Conservation (phyloP, 495 filamentous ascomycete species). For the Coniosporium apollinis region DNA sequence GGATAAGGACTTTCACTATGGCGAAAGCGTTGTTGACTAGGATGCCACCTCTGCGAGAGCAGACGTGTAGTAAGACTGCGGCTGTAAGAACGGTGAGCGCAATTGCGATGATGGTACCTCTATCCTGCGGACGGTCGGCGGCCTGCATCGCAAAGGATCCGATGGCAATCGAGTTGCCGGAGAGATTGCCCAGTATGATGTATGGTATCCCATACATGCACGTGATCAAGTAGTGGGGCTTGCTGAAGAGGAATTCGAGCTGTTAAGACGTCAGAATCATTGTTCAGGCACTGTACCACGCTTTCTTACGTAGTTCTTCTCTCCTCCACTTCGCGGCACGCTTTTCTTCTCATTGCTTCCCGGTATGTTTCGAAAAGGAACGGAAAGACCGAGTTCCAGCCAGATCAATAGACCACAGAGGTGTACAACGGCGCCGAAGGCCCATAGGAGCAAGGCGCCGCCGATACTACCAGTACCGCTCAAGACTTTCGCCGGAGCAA, state of each 20-base stretch:
- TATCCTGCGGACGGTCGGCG: conserved; percentile 4
- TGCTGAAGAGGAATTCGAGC: conserved; percentile 29
- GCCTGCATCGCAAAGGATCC: conserved; percentile 23
- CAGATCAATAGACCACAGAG: conserved; percentile 24
- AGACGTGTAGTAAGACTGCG: conserved; percentile 30
- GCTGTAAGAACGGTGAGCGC: conserved; percentile 26
- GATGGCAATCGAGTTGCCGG: conserved; percentile 32
- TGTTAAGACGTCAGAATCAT: conserved; percentile 8
- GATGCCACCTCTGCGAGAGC: conserved; percentile 33
- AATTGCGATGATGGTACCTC: conserved; percentile 22
- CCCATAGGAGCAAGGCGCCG: conserved; percentile 25
- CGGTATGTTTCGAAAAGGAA: conserved; percentile 24
- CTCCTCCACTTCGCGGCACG: conserved; percentile 33
- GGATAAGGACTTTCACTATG: conserved; percentile 28
- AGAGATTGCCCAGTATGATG: conserved; percentile 33
- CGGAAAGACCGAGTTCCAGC: conserved; percentile 28
- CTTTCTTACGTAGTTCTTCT: conserved; percentile 34
- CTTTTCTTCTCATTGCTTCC: conserved; percentile 11
- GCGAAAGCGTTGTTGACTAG: conserved; percentile 33
- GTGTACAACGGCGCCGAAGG: conserved; percentile 19
- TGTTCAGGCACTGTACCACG: not conserved
- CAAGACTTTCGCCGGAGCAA: conserved; percentile 20
- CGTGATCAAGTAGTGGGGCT: conserved; percentile 23
- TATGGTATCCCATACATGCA: conserved; percentile 32
- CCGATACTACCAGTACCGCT: conserved; percentile 23